Evolutionary conservation across 805 yeast species (phyloP), one percentile per base, ranked within the genome.

Genomic region (Schwanniomyces sp.): DNA sequence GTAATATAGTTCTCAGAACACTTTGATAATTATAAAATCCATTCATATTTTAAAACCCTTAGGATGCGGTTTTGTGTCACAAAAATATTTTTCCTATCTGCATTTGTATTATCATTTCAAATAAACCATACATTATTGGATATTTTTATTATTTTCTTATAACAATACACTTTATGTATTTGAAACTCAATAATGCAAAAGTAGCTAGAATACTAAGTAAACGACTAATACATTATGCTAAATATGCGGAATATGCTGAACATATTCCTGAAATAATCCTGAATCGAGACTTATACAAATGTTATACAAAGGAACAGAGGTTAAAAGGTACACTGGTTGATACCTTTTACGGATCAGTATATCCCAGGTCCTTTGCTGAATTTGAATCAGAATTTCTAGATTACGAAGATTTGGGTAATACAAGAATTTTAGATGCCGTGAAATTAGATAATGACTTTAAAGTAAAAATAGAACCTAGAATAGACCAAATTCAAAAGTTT

Each of bases 401-500:
- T 26, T 24, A 40, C 17, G 24, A 28, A n/a, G 51, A 53, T 7
- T 43, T 47, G 11, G 53, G 52, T 12, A 44, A 44, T 40, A 50
- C 41, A 9, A 18, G 30, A 5, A 47, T 54, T 14, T 21, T 51
- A 18, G 53, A 50, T 17, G 29, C 40, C 16, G 40, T 51, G 14
- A 45, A 48, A 12, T 29, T 44, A n/a, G 57, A 53, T 41, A 42
- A 48, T 21, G 45, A 44, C 3, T 49, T 50, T 34, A 43, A 41
- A 12, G 30, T 38, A 12, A 45, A 34, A 10, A 40, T 60, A 29
- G 45, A 40, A 17, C 28, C 44, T 1, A 52, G 59, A 42, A 47
- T 61, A 1, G 51, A 51, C 10, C 53, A 55, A 5, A 39, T 69
- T 8, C 63, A 60, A 43, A 45, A 40, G 16, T 64, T 69, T 49